phyloP scores from a whole-genome alignment of 2,329 filamentous ascomycete genomes.

The Venturia nashicola region DNA sequence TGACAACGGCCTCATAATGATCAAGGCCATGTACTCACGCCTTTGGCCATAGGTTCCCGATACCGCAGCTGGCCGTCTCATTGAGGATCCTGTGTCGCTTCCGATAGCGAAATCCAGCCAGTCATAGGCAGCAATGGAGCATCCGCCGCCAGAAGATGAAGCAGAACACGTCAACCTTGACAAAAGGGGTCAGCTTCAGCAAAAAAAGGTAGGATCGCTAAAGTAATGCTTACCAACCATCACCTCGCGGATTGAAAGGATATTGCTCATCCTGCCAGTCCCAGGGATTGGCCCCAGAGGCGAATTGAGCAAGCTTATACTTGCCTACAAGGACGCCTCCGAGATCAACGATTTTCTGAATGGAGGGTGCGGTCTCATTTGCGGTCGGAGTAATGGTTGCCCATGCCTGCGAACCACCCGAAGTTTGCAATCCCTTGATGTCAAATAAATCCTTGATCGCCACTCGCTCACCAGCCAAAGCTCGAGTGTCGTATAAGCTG shows the following conservation, averaged over 20 bases:
- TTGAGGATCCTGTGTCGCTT: conserved; percentile 37
- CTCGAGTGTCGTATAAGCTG: conserved; percentile 34
- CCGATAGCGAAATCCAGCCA: conserved; percentile 40
- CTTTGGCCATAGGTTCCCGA: conserved; percentile 40
- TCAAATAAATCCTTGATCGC: conserved; percentile 53
- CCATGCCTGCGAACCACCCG: conserved; percentile 47
- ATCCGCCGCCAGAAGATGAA: conserved; percentile 35
- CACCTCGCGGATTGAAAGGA: conserved; percentile 32
- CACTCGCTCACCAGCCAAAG: conserved; percentile 47
- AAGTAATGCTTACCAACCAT: conserved; percentile 30
- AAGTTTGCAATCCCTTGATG: conserved; percentile 43
- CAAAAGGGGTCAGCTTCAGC: neutral
- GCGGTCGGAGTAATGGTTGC: conserved; percentile 38
- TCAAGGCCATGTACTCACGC: conserved; percentile 32
- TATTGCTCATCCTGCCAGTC: conserved; percentile 38
- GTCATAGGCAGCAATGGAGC: conserved; percentile 31
- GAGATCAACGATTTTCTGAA: conserved; percentile 45
- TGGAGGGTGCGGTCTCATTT: conserved; percentile 34
- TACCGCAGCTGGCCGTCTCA: conserved; percentile 35
- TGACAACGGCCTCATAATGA: neutral
- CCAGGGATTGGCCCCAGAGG: conserved; percentile 32
- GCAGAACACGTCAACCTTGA: conserved; percentile 19
- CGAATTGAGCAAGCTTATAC: conserved; percentile 34
- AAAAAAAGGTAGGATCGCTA: neutral
- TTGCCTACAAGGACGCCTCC: conserved; percentile 42